These are phyloP conservation scores for Blyttiomyces sp. DNA, from an alignment of 371 early-diverging fungal genomes.

Conservation along the genomic window DNA sequence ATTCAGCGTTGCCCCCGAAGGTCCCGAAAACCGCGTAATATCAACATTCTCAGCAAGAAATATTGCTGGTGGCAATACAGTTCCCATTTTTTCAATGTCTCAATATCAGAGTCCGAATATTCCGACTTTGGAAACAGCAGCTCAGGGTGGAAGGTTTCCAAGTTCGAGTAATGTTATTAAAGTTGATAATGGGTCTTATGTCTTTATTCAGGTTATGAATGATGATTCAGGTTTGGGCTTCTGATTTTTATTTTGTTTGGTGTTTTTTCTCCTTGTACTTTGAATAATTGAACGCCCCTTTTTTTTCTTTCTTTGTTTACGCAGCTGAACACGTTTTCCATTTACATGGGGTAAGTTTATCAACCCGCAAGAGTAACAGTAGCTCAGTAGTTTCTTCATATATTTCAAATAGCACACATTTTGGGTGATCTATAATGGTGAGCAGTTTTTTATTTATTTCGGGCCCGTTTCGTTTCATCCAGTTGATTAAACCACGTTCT, in stretches of 20 bases:
- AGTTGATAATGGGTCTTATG: slow-evolving; percentile 1
- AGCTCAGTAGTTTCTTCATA: too few relatives aligned
- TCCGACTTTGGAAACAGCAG: slow-evolving; percentile 1
- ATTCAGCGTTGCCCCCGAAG: neutral
- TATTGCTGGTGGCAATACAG: too few relatives aligned
- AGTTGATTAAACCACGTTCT: too few relatives aligned
- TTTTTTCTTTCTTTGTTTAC: too few relatives aligned
- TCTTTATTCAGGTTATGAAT: slow-evolving; percentile 11
- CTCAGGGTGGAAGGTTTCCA: neutral
- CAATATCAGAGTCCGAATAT: slow-evolving; percentile 1
- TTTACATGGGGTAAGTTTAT: too few relatives aligned
- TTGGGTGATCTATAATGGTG: slow-evolving; percentile 11
- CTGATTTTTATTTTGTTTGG: too few relatives aligned
- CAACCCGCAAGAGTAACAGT: too few relatives aligned
- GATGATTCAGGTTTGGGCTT: too few relatives aligned
- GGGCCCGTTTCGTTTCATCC: too few relatives aligned
- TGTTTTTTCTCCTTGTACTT: too few relatives aligned
- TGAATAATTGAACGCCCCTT: too few relatives aligned
- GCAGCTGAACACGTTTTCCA: slow-evolving; percentile 24
- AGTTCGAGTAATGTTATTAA: neutral
- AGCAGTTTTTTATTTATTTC: slow-evolving; percentile 1
- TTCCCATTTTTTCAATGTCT: neutral
- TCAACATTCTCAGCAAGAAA: neutral
- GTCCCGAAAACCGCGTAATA: neutral
- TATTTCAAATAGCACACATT: too few relatives aligned